Percentiles rank a stretch among this genome's conserved stretches.
These are phyloP conservation scores for Globisporangium alternatum DNA, from an alignment of 352 stramenopile genomes.

Conservation along the genomic window DNA sequence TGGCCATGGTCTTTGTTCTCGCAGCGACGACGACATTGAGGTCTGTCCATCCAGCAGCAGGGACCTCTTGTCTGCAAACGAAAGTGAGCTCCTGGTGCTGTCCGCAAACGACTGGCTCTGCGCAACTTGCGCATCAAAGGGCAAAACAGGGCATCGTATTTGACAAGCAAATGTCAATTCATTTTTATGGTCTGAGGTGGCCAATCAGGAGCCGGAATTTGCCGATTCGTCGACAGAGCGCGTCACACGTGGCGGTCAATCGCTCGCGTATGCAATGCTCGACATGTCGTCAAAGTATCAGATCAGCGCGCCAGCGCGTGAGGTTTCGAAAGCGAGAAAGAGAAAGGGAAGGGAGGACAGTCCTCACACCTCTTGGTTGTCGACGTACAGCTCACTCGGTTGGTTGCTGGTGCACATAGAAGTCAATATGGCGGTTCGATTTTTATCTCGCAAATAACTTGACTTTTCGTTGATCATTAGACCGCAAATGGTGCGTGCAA, in stretches of 20 bases:
- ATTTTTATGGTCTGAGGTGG: too few species aligned
- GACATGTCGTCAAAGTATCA: conserved; percentile 2
- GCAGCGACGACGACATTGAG: neutral
- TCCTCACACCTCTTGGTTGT: conserved; percentile 2
- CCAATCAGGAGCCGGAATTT: neutral
- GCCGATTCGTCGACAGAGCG: conserved; percentile 11
- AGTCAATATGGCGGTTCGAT: neutral
- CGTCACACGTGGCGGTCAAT: conserved; percentile 8
- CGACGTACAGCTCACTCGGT: neutral
- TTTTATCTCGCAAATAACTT: too few species aligned
- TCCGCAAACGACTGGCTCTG: conserved; percentile 8
- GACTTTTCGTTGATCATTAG: too few species aligned
- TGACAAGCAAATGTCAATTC: too few species aligned
- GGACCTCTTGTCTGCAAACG: conserved; percentile 14
- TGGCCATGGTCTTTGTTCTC: neutral
- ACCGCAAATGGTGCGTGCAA: too few species aligned
- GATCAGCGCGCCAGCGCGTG: neutral
- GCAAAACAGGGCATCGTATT: too few species aligned
- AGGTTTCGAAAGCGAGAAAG: neutral
- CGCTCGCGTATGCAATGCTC: neutral
- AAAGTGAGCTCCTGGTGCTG: neutral
- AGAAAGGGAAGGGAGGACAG: neutral
- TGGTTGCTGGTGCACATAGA: neutral
- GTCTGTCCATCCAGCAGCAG: neutral
- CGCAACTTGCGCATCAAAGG: conserved; percentile 5